Evolutionary conservation across 1,139 yeast genomes (phyloP), one percentile per base, ranked within the genome.

Genomic region (Oligophagozyma castellii): DNA sequence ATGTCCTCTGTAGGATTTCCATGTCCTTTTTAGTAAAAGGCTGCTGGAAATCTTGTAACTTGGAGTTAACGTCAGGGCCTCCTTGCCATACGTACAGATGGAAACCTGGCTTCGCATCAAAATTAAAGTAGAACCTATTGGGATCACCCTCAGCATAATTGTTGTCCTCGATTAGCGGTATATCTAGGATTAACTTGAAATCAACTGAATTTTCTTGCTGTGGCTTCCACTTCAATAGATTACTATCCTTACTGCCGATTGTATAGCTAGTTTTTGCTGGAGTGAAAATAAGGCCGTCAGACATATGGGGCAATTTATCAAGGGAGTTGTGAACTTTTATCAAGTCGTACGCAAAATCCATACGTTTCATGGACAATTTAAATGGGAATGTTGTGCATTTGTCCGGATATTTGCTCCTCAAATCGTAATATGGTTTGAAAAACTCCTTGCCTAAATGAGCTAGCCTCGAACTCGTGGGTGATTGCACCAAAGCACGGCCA

Each of bases 201-300:
- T 92, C 99, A 20, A 92, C 68, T 0, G 95, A 76, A 46, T 92
- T 92, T 53, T 89, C 98, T 36, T 81, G 80, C 6, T 93, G 84
- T 1, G 98, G 96, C 46, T 92, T 92, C 99, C 99, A 92, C 54
- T 92, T 92, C 32, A 92, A 58, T 27, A 79, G 52, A 2, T 77
- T 70, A 3, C 70, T 67, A 51, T 89, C 96, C 0, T 96, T 86
- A 10, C 51, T 48, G 8, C 96, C 96, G 40, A 75, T 72, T 3
- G 71, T 66, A 55, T 92, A 92, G 0, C 94, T 93, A 1, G 92
- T 70, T 35, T 73, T 83, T 20, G 92, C 80, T 42, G 94, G 81
- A 2, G 99, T 92, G 52, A 83, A 81, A 36, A 92, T 83, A 22
- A 92, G 65, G 1, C 99, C 99, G 56, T 92, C 99, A 1, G 93